Evolutionary conservation across 1,284 basidiomycete genomes (phyloP).

Genomic region (Tilletia walkeri): DNA sequence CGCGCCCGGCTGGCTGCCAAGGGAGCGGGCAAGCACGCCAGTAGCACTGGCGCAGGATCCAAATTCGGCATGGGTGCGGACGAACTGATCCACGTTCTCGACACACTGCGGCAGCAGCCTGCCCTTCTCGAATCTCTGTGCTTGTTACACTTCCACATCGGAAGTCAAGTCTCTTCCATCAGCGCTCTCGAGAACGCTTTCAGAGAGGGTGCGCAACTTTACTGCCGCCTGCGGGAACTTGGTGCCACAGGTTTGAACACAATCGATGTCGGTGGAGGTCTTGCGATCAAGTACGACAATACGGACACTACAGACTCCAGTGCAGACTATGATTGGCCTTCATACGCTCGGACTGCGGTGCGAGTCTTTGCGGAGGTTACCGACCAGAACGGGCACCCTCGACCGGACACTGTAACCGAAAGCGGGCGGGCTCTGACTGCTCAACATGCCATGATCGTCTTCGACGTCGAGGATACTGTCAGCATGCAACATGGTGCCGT

Average conservation of each 20-base stretch:
- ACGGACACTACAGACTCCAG: neutral
- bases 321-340: neutral
- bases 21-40: neutral
- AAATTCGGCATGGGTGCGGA: constrained; percentile 2
- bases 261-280: neutral
- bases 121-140: neutral
- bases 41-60: neutral
- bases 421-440: neutral
- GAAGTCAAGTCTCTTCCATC: neutral
- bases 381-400: neutral
- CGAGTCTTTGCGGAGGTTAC: constrained; percentile 4
- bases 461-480: constrained; percentile 1
- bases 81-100: neutral
- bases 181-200: neutral
- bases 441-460: neutral
- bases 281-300: constrained; percentile 6
- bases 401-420: neutral
- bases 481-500: neutral
- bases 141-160: neutral
- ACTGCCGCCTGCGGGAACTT: neutral
- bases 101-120: neutral
- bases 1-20: constrained; percentile 3
- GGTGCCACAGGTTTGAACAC: neutral
- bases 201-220: neutral
- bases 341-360: neutral